Conservation (phyloP, 78 protist genomes). For the Capsaspora owczarzaki region DNA sequence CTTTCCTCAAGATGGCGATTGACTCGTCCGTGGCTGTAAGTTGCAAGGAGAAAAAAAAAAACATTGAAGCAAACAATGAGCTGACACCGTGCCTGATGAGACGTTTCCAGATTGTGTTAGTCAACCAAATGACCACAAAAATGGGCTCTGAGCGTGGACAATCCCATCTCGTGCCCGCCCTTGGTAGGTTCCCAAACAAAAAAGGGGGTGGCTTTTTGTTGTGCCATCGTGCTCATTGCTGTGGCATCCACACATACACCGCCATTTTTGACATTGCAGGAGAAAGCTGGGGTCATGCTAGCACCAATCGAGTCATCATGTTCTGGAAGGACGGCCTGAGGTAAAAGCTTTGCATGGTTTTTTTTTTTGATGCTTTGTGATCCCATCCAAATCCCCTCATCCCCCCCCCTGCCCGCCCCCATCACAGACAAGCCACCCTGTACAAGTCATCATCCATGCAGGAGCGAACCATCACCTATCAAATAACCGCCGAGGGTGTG, state of each 20-base stretch:
- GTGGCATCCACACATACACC: not conserved
- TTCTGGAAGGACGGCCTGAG: conserved; percentile 9
- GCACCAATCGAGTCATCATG: conserved; percentile 36
- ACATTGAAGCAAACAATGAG: not conserved
- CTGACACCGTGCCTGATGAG: not conserved
- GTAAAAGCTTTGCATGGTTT: not conserved
- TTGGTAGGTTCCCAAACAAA: not conserved
- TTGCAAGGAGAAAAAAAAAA: not conserved
- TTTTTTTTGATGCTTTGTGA: not conserved
- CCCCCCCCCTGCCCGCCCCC: not conserved
- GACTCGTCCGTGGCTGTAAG: conserved; percentile 38
- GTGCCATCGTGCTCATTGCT: not conserved
- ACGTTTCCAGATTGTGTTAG: conserved; percentile 19
- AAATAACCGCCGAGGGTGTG: no score
- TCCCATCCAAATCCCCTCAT: not conserved
- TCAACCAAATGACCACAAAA: conserved; percentile 62
- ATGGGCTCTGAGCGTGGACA: not conserved
- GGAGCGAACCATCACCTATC: not conserved
- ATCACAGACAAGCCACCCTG: not conserved
- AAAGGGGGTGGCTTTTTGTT: not conserved
- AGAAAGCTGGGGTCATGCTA: conserved; percentile 50
- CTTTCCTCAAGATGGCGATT: conserved; percentile 17
- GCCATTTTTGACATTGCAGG: conserved; percentile 12
- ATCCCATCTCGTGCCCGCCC: conserved; percentile 43
- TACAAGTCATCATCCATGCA: not conserved